Evolutionary conservation across 768 basidiomycete species (phyloP).

Genomic region (Lactifluus volemus): DNA sequence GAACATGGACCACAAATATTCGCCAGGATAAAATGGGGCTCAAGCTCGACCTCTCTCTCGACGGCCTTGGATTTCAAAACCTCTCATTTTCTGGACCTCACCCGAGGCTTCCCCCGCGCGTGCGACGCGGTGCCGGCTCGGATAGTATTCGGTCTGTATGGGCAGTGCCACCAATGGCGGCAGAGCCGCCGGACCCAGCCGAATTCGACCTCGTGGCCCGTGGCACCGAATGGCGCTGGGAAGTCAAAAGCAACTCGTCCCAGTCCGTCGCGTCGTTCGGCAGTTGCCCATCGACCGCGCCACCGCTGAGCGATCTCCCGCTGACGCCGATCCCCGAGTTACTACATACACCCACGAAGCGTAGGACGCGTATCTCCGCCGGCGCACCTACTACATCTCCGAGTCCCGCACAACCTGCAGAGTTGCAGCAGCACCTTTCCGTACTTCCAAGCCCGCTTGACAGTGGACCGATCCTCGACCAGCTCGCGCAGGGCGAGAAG

Average conservation of each 20-base stretch:
- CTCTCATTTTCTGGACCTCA: background rate
- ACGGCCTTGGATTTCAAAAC: background rate
- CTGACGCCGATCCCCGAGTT: constrained; percentile 15
- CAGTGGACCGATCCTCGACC: background rate
- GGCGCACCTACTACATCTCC: background rate
- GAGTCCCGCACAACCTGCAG: background rate
- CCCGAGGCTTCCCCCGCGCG: background rate
- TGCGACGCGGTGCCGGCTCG: background rate
- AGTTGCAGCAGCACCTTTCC: background rate
- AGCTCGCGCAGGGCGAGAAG: background rate
- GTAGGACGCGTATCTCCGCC: background rate
- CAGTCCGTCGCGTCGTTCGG: constrained; percentile 4
- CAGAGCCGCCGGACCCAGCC: no score
- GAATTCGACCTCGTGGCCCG: background rate
- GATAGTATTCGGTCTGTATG: no score
- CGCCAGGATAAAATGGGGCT: background rate
- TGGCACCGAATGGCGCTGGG: background rate
- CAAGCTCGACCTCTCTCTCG: constrained; percentile 9
- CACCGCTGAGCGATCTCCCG: constrained; percentile 14
- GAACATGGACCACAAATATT: constrained; percentile 1
- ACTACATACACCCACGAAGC: constrained; percentile 7
- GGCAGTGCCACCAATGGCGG: background rate
- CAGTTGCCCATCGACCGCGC: constrained; percentile 10
- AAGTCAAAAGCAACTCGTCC: background rate
- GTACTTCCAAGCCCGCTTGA: constrained; percentile 6